Evolutionary conservation across 139 green algal species (phyloP).

Genomic region (Desmodesmus armatus): DNA sequence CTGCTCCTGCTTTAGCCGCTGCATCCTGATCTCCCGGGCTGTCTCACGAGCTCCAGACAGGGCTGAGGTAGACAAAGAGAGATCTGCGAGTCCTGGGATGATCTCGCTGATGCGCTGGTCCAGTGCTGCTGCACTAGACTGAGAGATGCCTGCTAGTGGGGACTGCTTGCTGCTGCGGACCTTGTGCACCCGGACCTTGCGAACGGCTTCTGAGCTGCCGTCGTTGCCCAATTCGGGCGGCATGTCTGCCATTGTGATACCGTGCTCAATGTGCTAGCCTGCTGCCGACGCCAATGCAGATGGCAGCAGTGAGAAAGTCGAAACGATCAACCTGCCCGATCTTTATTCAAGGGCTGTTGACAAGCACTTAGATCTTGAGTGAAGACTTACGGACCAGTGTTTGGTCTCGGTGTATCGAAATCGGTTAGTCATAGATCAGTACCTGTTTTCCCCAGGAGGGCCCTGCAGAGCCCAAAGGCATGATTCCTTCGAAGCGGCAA

Average conservation of each 20-base stretch:
- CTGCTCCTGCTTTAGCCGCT: slow-evolving; percentile 44
- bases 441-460: too few species aligned
- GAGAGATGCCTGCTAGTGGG: slow-evolving; percentile 12
- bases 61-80: slow-evolving; percentile 32
- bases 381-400: too few species aligned
- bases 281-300: too few species aligned
- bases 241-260: background rate
- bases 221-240: slow-evolving; percentile 19
- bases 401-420: too few species aligned
- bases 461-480: too few species aligned
- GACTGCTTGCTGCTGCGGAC: slow-evolving; percentile 41
- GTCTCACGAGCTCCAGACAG: slow-evolving; percentile 6
- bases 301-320: too few species aligned
- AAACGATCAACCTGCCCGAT: too few species aligned
- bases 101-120: slow-evolving; percentile 60
- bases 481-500: too few species aligned
- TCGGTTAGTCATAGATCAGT: too few species aligned
- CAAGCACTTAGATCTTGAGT: too few species aligned
- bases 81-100: slow-evolving; percentile 64
- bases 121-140: slow-evolving; percentile 37
- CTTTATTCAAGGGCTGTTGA: too few species aligned
- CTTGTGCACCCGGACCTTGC: slow-evolving; percentile 57
- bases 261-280: background rate
- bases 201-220: slow-evolving; percentile 5
- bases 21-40: slow-evolving; percentile 25